Evolutionary conservation across 345 rosid species (phyloP).

Genomic region (Acer campestre): DNA sequence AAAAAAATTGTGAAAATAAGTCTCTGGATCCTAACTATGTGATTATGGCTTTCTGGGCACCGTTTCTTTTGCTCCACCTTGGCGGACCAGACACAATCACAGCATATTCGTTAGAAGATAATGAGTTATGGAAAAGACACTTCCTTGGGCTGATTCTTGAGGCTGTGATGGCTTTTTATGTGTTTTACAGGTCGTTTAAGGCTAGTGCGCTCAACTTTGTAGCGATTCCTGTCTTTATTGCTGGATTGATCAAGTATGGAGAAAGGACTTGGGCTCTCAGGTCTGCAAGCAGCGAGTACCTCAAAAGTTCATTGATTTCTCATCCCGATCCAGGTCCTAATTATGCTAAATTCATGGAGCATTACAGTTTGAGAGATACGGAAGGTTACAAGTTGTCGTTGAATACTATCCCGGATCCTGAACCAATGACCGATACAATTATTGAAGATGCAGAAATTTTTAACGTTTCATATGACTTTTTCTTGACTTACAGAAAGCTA

Average conservation of each 20-base stretch:
- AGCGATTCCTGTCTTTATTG: slow-evolving; percentile 13
- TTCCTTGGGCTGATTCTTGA: background rate
- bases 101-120: slow-evolving; percentile 17
- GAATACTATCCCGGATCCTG: no score
- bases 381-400: slow-evolving; percentile 4
- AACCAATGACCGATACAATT: background rate
- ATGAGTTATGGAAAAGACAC: slow-evolving; percentile 12
- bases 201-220: background rate
- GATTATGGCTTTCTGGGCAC: slow-evolving; percentile 15
- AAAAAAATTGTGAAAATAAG: background rate
- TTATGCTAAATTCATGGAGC: slow-evolving; percentile 14
- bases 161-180: background rate
- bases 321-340: slow-evolving; percentile 4
- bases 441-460: background rate
- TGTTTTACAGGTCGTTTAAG: background rate
- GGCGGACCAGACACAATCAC: slow-evolving; percentile 22
- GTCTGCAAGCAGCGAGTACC: slow-evolving; percentile 8
- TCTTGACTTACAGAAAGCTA: slow-evolving; percentile 11
- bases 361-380: background rate
- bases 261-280: slow-evolving; percentile 26
- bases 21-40: background rate
- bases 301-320: background rate
- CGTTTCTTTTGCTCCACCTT: slow-evolving; percentile 14
- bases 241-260: slow-evolving; percentile 22
- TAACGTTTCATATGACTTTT: slow-evolving; percentile 7